These are phyloP conservation scores for Purpureocillium lavendulum DNA, from an alignment of 2,329 filamentous ascomycete species.

Conservation along the genomic window DNA sequence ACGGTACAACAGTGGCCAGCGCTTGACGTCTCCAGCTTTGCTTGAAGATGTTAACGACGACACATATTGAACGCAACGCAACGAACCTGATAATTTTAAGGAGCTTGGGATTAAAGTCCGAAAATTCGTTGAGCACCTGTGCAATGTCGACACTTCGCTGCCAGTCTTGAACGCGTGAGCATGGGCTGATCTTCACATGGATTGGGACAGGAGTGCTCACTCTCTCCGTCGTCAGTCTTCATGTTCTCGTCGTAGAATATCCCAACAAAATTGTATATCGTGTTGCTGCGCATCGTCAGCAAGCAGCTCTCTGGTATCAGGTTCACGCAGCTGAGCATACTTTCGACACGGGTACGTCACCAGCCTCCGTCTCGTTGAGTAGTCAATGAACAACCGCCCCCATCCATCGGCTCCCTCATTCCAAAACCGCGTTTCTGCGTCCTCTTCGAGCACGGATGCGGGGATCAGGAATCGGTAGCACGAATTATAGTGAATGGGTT, in stretches of 20 bases:
- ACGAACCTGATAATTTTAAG: conserved; percentile 18
- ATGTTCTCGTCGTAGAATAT: conserved; percentile 23
- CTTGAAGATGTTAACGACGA: conserved; percentile 9
- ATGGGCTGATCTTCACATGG: conserved; percentile 8
- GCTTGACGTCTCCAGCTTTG: conserved; percentile 24
- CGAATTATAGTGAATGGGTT: conserved; percentile 19
- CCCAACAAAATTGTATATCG: conserved; percentile 25
- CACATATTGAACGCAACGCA: no score
- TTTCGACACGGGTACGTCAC: conserved; percentile 24
- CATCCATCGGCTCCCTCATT: conserved; percentile 16
- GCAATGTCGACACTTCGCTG: conserved; percentile 19
- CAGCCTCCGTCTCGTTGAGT: conserved; percentile 15
- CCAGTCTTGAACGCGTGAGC: conserved; percentile 15
- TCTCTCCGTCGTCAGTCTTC: no score
- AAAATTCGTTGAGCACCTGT: conserved; percentile 17
- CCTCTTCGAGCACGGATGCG: conserved; percentile 15
- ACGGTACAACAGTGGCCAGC: conserved; percentile 26
- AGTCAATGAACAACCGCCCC: conserved; percentile 14
- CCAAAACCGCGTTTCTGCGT: conserved; percentile 21
- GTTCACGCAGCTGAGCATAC: conserved; percentile 8
- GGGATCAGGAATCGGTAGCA: conserved; percentile 29
- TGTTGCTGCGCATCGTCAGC: no score
- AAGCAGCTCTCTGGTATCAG: no score
- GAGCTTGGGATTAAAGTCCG: conserved; percentile 17
- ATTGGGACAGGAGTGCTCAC: no score